Conservation (phyloP, 2,329 filamentous ascomycete species). For the Rhynchosporium graminicola region DNA sequence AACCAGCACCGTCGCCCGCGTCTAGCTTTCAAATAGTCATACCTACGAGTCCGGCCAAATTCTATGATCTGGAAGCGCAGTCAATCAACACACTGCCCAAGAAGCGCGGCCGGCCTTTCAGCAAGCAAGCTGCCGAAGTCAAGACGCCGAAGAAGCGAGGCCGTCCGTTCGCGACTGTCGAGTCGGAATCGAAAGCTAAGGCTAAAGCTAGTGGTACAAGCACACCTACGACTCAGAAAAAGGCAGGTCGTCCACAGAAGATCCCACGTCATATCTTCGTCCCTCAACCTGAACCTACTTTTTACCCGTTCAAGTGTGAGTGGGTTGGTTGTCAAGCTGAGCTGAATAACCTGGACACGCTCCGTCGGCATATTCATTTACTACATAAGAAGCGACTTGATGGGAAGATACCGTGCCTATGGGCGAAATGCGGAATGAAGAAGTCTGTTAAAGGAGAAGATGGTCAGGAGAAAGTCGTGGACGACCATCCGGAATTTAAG, state of each 20-base stretch:
- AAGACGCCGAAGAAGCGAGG: constrained; percentile 28
- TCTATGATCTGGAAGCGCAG: background rate
- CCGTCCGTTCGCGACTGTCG: constrained; percentile 27
- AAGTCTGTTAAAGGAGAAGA: constrained; percentile 24
- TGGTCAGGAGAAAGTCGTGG: constrained; percentile 21
- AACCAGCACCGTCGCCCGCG: background rate
- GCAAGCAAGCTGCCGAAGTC: background rate
- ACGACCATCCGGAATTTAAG: constrained; percentile 24
- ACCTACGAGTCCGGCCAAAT: constrained; percentile 2
- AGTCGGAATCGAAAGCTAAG: constrained; percentile 23
- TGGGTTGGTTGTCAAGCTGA: constrained; percentile 61
- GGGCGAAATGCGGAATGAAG: constrained; percentile 44
- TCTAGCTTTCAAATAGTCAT: constrained; percentile 6
- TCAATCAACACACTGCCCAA: constrained; percentile 17
- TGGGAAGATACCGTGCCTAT: constrained; percentile 41
- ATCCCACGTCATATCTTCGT: constrained; percentile 16
- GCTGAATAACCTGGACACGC: constrained; percentile 61
- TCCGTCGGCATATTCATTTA: constrained; percentile 54
- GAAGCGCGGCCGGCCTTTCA: constrained; percentile 19
- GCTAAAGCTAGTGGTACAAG: constrained; percentile 18
- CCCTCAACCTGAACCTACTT: constrained; percentile 44
- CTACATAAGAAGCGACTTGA: constrained; percentile 47
- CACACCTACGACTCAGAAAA: constrained; percentile 14
- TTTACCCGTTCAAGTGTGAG: constrained; percentile 58
- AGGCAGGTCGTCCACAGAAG: constrained; percentile 25